Evolutionary conservation across 2,329 filamentous ascomycete species (phyloP), one percentile per base, ranked within the genome.

Genomic region (Tolypocladium nubicola): DNA sequence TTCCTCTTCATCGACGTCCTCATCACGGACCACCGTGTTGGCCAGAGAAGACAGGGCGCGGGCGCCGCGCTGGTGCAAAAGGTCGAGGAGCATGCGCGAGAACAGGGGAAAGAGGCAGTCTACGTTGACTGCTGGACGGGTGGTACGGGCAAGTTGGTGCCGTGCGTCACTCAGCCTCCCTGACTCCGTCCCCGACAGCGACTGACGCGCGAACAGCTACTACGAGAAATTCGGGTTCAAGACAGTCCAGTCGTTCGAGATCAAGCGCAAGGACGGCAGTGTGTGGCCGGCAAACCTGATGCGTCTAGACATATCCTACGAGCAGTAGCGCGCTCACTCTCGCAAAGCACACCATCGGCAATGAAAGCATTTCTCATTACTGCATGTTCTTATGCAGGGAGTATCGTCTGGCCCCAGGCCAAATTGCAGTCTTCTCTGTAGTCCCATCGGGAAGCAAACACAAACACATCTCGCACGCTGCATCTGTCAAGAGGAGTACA

Each of bases 41-140:
- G 49, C 23, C 1, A 10, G 5, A 19, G 30, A 8, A 49, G 47
- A 4, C 23, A 14, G 13, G 55, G 55, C 4, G 47, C 47, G n/a
- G 55, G 55, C 19, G 9, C 23, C 10, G 55, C 55, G 8, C 30
- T 56, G 8, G 11, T 54, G 11, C 26, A 54, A n/a, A 41, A n/a
- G 16, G 39, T n/a, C 38, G 43, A 54, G 39, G 19, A 40, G 19
- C 40, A 53, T 11, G 55, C 45, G 1, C 38, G 39, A 40, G 38
- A 45, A 14, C 58, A 57, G 23, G 60, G 57, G 4, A 63, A 60
- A 53, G 57, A 43, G 35, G 56, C 57, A 10, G 58, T 69, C 9
- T 70, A 63, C 54, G 56, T 70, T 8, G 66, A 68, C 43, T 67
- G 64, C 41, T 68, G 66, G 66, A 59, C 60, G 7, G 64, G 67